Evolutionary conservation across 2,329 filamentous ascomycete species (phyloP).

Genomic region (Colletotrichum sp.): DNA sequence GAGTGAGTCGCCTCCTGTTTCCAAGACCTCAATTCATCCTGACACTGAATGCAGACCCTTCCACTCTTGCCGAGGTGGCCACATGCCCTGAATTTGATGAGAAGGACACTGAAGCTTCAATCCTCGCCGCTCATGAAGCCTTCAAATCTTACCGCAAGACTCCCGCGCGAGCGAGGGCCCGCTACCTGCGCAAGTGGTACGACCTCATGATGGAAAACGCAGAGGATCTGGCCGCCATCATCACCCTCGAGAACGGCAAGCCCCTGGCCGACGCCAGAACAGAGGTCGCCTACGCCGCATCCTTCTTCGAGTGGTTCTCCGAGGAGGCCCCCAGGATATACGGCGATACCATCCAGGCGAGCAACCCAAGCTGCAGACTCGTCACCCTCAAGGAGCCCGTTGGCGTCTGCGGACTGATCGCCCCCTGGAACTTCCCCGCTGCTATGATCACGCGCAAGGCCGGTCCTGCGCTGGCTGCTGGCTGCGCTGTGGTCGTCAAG

Average conservation of each 20-base stretch:
- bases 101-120: conserved; percentile 72
- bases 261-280: conserved; percentile 64
- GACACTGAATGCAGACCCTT: conserved; percentile 62
- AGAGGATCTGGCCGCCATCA: conserved; percentile 69
- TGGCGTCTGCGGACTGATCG: conserved; percentile 78
- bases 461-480: conserved; percentile 71
- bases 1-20: conserved; percentile 39
- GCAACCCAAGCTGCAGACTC: conserved; percentile 61
- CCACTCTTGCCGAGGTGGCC: conserved; percentile 70
- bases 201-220: conserved; percentile 69
- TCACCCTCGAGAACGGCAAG: conserved; percentile 77
- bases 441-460: conserved; percentile 67
- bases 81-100: conserved; percentile 75
- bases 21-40: background rate
- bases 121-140: conserved; percentile 70
- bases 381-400: conserved; percentile 73
- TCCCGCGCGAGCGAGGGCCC: conserved; percentile 63
- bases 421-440: conserved; percentile 76
- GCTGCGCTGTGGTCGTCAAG: conserved; percentile 69
- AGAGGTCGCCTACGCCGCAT: conserved; percentile 63
- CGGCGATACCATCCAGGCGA: conserved; percentile 65
- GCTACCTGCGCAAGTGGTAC: conserved; percentile 68
- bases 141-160: conserved; percentile 65
- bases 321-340: conserved; percentile 66
- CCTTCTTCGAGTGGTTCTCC: conserved; percentile 68